These are phyloP conservation scores for Claviceps maximensis DNA, from an alignment of 2,329 filamentous ascomycete genomes.

Conservation along the genomic window DNA sequence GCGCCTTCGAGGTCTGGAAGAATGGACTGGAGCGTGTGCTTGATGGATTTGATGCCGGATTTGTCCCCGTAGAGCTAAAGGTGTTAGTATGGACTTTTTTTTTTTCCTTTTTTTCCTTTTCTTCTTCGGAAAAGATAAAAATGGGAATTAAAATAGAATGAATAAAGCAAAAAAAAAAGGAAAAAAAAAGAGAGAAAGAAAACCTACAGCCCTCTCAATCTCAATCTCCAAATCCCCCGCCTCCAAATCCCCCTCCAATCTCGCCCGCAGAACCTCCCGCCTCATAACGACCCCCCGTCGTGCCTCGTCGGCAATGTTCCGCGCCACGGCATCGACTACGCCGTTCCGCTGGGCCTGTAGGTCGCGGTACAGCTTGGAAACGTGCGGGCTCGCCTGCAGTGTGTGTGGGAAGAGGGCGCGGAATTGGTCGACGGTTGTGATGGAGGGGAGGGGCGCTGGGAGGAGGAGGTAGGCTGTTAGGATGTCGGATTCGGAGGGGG, in stretches of 20 bases:
- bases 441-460: conserved; percentile 59
- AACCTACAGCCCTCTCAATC: conserved; percentile 42
- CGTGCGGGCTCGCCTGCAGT: conserved; percentile 50
- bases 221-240: conserved; percentile 51
- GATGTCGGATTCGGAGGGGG: conserved; percentile 61
- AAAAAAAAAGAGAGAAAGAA: neutral
- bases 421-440: conserved; percentile 64
- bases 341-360: conserved; percentile 61
- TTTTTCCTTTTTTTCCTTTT: too few species aligned
- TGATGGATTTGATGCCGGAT: conserved; percentile 30
- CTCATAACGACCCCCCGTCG: conserved; percentile 45
- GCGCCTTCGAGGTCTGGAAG: conserved; percentile 58
- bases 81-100: too few species aligned
- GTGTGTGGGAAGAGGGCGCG: conserved; percentile 59
- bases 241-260: conserved; percentile 34
- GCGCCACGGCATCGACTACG: conserved; percentile 52
- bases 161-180: too few species aligned
- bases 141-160: too few species aligned
- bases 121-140: too few species aligned
- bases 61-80: conserved; percentile 43
- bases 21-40: conserved; percentile 51
- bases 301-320: conserved; percentile 52
- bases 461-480: conserved; percentile 66
- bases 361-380: conserved; percentile 64
- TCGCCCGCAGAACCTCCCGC: conserved; percentile 40